Evolutionary conservation across 108 stramenopile genomes (phyloP).

Genomic region (Poteriospumella lacustris): DNA sequence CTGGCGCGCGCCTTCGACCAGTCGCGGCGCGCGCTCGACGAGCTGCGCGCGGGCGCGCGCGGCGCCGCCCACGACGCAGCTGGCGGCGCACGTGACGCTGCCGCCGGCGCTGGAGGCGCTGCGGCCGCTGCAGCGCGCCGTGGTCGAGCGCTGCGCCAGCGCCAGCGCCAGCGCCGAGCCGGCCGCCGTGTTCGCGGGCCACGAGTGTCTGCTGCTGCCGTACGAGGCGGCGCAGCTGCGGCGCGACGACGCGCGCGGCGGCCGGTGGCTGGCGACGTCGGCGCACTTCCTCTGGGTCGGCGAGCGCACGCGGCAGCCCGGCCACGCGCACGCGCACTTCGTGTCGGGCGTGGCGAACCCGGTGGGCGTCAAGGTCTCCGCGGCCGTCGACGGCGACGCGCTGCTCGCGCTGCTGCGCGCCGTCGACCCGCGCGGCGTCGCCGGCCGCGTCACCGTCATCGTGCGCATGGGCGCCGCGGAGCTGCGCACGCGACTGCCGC

Average conservation of each 20-base stretch:
- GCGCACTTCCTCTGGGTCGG: conserved; percentile 99
- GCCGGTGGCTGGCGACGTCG: conserved; percentile 90
- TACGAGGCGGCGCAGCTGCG: conserved; percentile 82
- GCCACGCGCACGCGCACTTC: conserved; percentile 96
- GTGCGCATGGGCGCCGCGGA: conserved; percentile 96
- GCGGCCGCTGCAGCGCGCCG: conserved; percentile 83
- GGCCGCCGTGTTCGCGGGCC: conserved; percentile 92
- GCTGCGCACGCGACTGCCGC: conserved; percentile 84
- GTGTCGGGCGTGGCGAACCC: conserved; percentile 92
- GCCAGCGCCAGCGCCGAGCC: conserved; percentile 85
- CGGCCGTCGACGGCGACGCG: conserved; percentile 24
- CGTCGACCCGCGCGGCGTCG: conserved; percentile 90
- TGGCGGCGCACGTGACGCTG: conserved; percentile 76
- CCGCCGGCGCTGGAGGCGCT: conserved; percentile 74
- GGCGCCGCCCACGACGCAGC: conserved; percentile 86
- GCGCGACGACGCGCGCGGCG: not conserved
- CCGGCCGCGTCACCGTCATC: conserved; percentile 90
- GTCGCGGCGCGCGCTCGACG: conserved; percentile 89
- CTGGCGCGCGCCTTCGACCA: conserved; percentile 85
- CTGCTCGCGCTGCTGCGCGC: conserved; percentile 68
- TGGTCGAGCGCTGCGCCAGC: conserved; percentile 91
- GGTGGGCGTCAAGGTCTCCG: conserved; percentile 63
- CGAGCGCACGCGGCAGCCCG: conserved; percentile 94
- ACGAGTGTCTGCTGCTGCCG: conserved; percentile 92
- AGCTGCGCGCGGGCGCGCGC: conserved; percentile 84